Conservation (phyloP, 805 yeast genomes). For the Myxozyma melibiosi region DNA sequence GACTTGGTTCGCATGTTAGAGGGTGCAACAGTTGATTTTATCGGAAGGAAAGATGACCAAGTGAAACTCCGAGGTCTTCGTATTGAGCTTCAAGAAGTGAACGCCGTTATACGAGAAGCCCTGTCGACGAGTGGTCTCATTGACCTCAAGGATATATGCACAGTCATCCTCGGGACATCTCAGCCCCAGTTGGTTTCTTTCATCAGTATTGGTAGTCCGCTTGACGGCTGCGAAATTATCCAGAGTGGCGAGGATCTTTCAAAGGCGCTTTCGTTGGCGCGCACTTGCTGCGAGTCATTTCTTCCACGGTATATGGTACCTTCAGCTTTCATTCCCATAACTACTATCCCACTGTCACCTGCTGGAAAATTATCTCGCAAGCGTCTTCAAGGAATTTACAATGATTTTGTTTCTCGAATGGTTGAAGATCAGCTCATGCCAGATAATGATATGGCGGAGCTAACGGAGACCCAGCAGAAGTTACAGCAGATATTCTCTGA, state of each 20-base stretch:
- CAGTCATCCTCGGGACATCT: slow-evolving; percentile 1
- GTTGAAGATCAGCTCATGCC: background rate
- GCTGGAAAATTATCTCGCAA: slow-evolving; percentile 32
- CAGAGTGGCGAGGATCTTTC: too few species aligned
- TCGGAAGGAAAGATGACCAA: slow-evolving; percentile 37
- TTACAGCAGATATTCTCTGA: slow-evolving; percentile 17
- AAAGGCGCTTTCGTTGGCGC: too few species aligned
- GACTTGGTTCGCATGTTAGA: slow-evolving; percentile 34
- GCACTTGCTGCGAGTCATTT: slow-evolving; percentile 18
- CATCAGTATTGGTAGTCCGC: background rate
- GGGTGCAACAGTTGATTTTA: slow-evolving; percentile 34
- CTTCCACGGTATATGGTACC: slow-evolving; percentile 36
- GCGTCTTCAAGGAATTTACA: background rate
- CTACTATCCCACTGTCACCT: slow-evolving; percentile 31
- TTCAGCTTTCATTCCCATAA: slow-evolving; percentile 19
- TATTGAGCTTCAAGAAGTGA: slow-evolving; percentile 37
- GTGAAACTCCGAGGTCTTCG: slow-evolving; percentile 38
- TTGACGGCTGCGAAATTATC: background rate
- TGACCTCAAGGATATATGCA: slow-evolving; percentile 11
- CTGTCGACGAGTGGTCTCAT: background rate
- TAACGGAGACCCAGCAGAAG: background rate
- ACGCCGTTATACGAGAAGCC: slow-evolving; percentile 20
- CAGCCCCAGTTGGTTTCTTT: slow-evolving; percentile 29
- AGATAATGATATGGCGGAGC: slow-evolving; percentile 2
- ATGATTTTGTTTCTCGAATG: background rate